Evolutionary conservation across 805 yeast genomes (phyloP).

Genomic region (Lipomyces spencermartinsiae): DNA sequence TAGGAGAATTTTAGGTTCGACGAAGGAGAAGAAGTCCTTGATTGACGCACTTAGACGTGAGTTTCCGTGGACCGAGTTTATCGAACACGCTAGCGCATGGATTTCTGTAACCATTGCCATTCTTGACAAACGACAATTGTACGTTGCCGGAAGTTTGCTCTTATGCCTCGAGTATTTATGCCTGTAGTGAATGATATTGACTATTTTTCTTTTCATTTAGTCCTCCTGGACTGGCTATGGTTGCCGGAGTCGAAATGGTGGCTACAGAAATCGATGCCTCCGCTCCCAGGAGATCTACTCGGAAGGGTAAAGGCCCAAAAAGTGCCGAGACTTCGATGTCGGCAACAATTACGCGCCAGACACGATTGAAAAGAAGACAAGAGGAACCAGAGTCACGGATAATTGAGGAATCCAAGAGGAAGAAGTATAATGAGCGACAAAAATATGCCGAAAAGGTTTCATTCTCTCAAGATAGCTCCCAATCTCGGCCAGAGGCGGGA

Average conservation of each 20-base stretch:
- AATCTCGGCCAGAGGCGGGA: background rate
- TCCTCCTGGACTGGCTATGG: background rate
- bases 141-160: background rate
- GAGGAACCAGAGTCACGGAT: background rate
- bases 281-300: background rate
- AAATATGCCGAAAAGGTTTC: constrained; percentile 11
- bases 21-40: background rate
- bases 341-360: background rate
- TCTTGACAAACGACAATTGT: background rate
- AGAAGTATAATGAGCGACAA: constrained; percentile 12
- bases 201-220: background rate
- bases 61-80: constrained; percentile 1
- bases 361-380: background rate
- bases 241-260: constrained; percentile 1
- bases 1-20: background rate
- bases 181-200: background rate
- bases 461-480: background rate
- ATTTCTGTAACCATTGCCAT: background rate
- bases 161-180: background rate
- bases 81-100: background rate
- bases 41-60: background rate
- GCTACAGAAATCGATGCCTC: background rate
- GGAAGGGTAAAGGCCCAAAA: background rate
- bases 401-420: background rate
- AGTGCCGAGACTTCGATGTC: background rate